phyloP scores from a whole-genome alignment of 331 rosid species.

The Prunus yedoensis region DNA sequence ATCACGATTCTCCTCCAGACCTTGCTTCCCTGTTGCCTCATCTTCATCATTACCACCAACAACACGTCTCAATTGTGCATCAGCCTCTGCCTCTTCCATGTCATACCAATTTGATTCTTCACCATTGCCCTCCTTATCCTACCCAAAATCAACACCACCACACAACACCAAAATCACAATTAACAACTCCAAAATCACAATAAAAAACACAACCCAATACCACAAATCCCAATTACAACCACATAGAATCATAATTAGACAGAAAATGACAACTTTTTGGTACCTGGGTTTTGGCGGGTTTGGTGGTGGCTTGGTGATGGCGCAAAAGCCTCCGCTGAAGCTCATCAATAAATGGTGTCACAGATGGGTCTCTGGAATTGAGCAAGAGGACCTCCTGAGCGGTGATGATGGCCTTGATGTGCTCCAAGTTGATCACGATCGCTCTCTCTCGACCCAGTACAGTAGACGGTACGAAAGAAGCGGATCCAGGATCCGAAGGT shows the following conservation, averaged over 20 bases:
- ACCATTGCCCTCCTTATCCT: conserved; percentile 41
- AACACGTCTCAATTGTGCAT: conserved; percentile 7
- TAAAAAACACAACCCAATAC: not conserved
- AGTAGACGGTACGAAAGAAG: conserved; percentile 83
- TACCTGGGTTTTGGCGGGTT: conserved; percentile 41
- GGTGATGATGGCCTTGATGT: conserved; percentile 90
- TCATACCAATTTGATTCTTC: conserved; percentile 44
- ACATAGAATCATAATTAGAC: not conserved
- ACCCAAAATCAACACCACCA: not conserved
- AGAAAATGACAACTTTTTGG: not conserved
- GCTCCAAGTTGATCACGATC: conserved; percentile 83
- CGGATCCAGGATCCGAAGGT: conserved; percentile 83
- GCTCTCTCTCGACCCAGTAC: conserved; percentile 86
- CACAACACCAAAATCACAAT: not conserved
- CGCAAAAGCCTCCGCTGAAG: conserved; percentile 66
- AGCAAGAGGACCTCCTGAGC: conserved; percentile 81
- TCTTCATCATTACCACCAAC: conserved; percentile 30
- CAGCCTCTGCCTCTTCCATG: conserved; percentile 15
- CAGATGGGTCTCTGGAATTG: conserved; percentile 84
- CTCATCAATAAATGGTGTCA: conserved; percentile 75
- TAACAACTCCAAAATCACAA: not conserved
- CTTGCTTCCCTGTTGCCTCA: conserved; percentile 43
- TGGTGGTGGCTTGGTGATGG: conserved; percentile 60
- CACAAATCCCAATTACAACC: not conserved
- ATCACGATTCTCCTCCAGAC: conserved; percentile 57